Conservation (phyloP, 2,329 filamentous ascomycete genomes). For the Epichloe aotearoae region DNA sequence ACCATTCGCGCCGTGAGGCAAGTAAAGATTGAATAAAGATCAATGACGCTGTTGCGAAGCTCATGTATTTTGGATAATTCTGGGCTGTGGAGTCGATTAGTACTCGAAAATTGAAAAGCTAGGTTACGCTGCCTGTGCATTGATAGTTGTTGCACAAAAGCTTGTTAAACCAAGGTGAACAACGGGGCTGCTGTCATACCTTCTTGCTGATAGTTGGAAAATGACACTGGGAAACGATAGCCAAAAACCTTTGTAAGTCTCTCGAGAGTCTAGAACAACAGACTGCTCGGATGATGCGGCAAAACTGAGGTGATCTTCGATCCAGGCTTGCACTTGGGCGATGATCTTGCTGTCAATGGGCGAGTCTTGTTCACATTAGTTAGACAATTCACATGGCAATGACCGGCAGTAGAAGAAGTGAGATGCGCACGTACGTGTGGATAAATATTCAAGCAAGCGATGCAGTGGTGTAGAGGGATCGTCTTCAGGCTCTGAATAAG, state of each 20-base stretch:
- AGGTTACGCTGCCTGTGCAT: neutral
- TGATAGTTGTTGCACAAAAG: neutral
- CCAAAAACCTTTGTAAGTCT: conserved; percentile 38
- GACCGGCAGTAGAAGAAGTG: neutral
- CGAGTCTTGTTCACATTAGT: conserved; percentile 20
- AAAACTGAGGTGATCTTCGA: conserved; percentile 33
- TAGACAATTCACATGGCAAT: neutral
- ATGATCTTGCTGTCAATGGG: conserved; percentile 31
- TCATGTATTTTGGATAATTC: conserved; percentile 10
- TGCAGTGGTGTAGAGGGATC: conserved; percentile 18
- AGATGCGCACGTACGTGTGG: conserved; percentile 13
- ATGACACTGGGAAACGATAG: conserved; percentile 36
- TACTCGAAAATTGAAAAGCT: neutral
- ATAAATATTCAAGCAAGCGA: conserved; percentile 25
- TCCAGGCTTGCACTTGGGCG: conserved; percentile 33
- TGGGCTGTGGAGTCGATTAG: conserved; percentile 1
- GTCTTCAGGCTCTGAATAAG: conserved; percentile 25
- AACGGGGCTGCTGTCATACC: conserved; percentile 21
- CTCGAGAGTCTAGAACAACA: conserved; percentile 28
- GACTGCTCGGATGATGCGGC: conserved; percentile 21
- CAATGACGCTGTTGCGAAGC: conserved; percentile 18
- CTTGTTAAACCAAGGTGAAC: neutral
- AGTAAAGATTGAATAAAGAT: conserved; percentile 30
- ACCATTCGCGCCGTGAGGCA: conserved; percentile 39
- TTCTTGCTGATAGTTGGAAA: conserved; percentile 18